A percentile compares a stretch with the other conserved stretches of the same genome.
These are phyloP conservation scores for Azolla pinnata DNA, from an alignment of 75 land plant species.

Conservation along the genomic window DNA sequence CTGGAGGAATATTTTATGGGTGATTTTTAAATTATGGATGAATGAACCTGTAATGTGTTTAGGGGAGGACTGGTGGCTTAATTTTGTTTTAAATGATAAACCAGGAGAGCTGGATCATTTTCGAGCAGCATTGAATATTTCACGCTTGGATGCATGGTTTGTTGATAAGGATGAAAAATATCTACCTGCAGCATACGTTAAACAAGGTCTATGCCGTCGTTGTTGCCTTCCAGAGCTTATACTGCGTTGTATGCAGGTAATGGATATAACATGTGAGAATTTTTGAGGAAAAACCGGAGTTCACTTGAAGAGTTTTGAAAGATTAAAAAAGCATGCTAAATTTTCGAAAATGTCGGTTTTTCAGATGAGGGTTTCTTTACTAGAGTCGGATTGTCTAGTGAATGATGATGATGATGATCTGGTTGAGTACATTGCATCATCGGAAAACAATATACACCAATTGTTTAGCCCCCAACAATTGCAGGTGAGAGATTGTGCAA, in stretches of 20 bases:
- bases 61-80: background rate
- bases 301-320: slow-evolving; percentile 3
- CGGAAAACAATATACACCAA: slow-evolving; percentile 44
- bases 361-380: slow-evolving; percentile 65
- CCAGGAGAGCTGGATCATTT: slow-evolving; percentile 81
- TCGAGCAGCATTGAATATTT: slow-evolving; percentile 74
- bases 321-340: background rate
- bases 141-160: slow-evolving; percentile 91
- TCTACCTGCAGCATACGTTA: slow-evolving; percentile 57
- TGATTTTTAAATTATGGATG: too few species aligned
- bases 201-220: slow-evolving; percentile 80
- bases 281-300: background rate
- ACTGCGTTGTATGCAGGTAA: slow-evolving; percentile 92
- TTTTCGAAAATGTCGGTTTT: background rate
- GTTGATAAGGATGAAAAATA: slow-evolving; percentile 32
- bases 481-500: slow-evolving; percentile 37
- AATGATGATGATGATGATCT: slow-evolving; percentile 46
- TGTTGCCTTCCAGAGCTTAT: slow-evolving; percentile 91
- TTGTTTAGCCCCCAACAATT: slow-evolving; percentile 87
- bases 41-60: too few species aligned
- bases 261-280: background rate
- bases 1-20: too few species aligned
- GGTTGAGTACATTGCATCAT: slow-evolving; percentile 61
- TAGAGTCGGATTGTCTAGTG: slow-evolving; percentile 29
- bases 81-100: background rate